These are phyloP conservation scores for Endothia cerciana DNA, from an alignment of 2,329 filamentous ascomycete genomes.

Conservation along the genomic window DNA sequence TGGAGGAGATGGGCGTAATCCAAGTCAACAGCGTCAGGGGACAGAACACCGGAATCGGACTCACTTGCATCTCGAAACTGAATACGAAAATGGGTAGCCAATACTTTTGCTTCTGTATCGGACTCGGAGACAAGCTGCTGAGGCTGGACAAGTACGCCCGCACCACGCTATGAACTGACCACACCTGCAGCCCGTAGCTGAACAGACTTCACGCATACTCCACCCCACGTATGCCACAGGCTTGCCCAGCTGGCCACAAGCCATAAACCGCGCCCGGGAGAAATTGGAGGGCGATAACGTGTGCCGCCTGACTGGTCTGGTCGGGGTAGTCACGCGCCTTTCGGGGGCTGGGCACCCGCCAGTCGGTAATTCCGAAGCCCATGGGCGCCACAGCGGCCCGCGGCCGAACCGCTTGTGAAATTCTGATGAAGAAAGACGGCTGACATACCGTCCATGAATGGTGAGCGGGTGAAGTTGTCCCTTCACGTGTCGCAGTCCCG, in stretches of 20 bases:
- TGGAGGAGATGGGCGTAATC: too few relatives aligned
- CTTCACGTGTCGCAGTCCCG: not conserved
- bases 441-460: not conserved
- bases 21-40: too few relatives aligned
- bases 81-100: not conserved
- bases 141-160: not conserved
- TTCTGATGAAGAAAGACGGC: not conserved
- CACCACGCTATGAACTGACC: not conserved
- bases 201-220: not conserved
- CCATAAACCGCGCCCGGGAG: not conserved
- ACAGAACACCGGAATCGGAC: not conserved
- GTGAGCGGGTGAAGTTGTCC: too few relatives aligned
- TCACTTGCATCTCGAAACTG: not conserved
- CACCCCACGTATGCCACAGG: not conserved
- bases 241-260: not conserved
- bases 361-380: not conserved
- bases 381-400: slow-evolving; percentile 4
- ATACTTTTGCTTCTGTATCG: not conserved
- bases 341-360: not conserved
- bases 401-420: not conserved
- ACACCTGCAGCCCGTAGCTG: slow-evolving; percentile 3
- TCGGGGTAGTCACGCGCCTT: not conserved
- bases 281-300: not conserved
- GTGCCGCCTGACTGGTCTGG: not conserved
- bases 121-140: not conserved